Conservation (phyloP, 2,329 filamentous ascomycete genomes). For the Elsinoe ampelina region DNA sequence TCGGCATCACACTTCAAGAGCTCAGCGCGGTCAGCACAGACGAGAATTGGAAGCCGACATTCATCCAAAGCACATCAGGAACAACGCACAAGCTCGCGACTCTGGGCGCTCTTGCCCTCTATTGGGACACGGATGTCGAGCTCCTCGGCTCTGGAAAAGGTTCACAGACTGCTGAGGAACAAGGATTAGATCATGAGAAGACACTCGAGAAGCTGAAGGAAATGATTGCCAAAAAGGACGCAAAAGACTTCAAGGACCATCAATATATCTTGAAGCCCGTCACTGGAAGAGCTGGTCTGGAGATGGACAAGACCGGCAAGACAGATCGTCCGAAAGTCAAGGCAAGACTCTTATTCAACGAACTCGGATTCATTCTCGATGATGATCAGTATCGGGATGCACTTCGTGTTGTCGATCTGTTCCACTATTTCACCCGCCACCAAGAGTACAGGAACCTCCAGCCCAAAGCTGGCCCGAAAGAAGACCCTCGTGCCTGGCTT, state of each 20-base stretch:
- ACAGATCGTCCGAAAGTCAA: conserved; percentile 75
- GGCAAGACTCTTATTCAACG: conserved; percentile 84
- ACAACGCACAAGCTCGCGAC: conserved; percentile 91
- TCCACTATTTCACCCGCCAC: conserved; percentile 96
- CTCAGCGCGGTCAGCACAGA: conserved; percentile 97
- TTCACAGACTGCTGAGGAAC: conserved; percentile 48
- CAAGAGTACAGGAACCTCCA: conserved; percentile 94
- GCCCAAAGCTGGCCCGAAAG: conserved; percentile 74
- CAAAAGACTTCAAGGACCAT: conserved; percentile 49
- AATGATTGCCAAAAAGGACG: conserved; percentile 67
- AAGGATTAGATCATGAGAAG: conserved; percentile 61
- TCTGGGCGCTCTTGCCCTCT: conserved; percentile 79
- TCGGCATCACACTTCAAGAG: conserved; percentile 86
- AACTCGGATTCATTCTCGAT: conserved; percentile 94
- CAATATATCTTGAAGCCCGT: conserved; percentile 96
- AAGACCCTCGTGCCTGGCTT: conserved; percentile 88
- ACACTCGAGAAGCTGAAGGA: conserved; percentile 67
- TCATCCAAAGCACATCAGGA: conserved; percentile 75
- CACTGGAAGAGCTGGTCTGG: conserved; percentile 86
- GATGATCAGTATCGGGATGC: conserved; percentile 96
- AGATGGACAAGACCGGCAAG: conserved; percentile 87
- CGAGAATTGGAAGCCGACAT: conserved; percentile 87
- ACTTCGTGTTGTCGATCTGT: conserved; percentile 95
- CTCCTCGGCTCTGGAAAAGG: conserved; percentile 77
- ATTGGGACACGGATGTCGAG: conserved; percentile 93